Base-by-base conservation (phyloP, 768 basidiomycete species). In the Tylopilus cervinicoccineus region DNA sequence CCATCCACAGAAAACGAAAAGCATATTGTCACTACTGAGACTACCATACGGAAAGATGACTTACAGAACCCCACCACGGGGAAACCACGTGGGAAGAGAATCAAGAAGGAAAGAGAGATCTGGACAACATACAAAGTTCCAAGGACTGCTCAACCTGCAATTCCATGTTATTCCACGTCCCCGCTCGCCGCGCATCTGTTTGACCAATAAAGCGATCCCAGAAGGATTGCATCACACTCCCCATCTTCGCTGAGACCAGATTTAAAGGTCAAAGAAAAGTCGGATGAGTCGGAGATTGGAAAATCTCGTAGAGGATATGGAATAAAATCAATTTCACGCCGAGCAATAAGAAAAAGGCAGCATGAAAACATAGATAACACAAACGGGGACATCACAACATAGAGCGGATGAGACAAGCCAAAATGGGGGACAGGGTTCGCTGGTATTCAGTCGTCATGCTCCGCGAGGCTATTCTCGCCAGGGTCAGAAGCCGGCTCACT, bases 221-320 rank as follows among this genome's bases (percentile, higher is more conserved):
- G n/a, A 38, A 43, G 36, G 24, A 50, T 37, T 50, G 17, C 26
- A 52, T 52, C 56, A 52, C 61, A 53, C 49, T 20, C 39, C 42
- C 47, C 37, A 45, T 22, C 55, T 32, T 43, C 26, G 44, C 27
- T 38, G 27, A 50, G 64, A 62, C 58, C 58, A 50, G 26, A 23
- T 68, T n/a, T 66, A 56, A 55, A 64, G 65, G 62, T 61, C 48
- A 69, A 68, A 68, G 37, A 65, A 57, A 49, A 45, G 50, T 43
- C 55, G 55, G 55, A 57, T 48, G 50, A 29, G 32, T 48, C 31
- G 33, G 51, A 58, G 55, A 51, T 49, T 53, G 48, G 36, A 48
- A 20, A 40, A 46, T 49, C 56, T 60, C 51, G 28, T 45, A 55
- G 57, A 51, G 47, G 55, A 62, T 45, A 49, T 58, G 59, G 62